phyloP scores from a whole-genome alignment of 2,329 filamentous ascomycete genomes.

The Verticillium dahliae region DNA sequence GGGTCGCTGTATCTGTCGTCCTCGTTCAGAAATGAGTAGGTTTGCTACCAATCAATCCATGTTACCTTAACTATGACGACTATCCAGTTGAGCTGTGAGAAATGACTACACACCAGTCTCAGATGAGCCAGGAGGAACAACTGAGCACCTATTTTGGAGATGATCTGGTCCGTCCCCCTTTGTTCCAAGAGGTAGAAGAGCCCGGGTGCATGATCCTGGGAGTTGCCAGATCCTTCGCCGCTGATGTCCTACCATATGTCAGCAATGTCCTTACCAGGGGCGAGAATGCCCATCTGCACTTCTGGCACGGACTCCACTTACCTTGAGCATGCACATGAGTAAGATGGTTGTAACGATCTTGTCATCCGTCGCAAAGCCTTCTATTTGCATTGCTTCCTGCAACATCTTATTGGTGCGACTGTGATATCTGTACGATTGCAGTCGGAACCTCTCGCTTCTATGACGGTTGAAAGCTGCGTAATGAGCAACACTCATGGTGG shows the following conservation, averaged over 20 bases:
- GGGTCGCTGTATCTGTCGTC: constrained; percentile 23
- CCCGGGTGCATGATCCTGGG: constrained; percentile 22
- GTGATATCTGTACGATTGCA: constrained; percentile 21
- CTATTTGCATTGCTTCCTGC: constrained; percentile 17
- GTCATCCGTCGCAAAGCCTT: constrained; percentile 19
- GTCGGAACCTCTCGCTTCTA: constrained; percentile 18
- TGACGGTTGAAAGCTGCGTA: constrained; percentile 26
- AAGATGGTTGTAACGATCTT: constrained; percentile 22
- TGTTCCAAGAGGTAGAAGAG: constrained; percentile 25
- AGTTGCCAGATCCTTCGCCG: constrained; percentile 20
- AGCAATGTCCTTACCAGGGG: background rate
- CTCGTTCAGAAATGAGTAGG: constrained; percentile 23
- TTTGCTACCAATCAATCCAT: constrained; percentile 15
- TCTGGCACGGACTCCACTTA: background rate
- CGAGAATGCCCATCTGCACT: background rate
- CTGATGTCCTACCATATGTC: constrained; percentile 20
- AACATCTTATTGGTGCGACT: constrained; percentile 19
- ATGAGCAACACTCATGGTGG: constrained; percentile 25
- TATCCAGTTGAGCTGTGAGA: background rate
- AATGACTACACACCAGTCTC: constrained; percentile 17
- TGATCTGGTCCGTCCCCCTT: constrained; percentile 22
- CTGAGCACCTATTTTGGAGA: constrained; percentile 20
- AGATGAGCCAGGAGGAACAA: constrained; percentile 22
- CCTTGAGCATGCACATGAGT: constrained; percentile 22
- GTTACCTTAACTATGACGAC: background rate